Base-by-base conservation (phyloP, 1,139 yeast genomes). In the Pichia sp. region DNA sequence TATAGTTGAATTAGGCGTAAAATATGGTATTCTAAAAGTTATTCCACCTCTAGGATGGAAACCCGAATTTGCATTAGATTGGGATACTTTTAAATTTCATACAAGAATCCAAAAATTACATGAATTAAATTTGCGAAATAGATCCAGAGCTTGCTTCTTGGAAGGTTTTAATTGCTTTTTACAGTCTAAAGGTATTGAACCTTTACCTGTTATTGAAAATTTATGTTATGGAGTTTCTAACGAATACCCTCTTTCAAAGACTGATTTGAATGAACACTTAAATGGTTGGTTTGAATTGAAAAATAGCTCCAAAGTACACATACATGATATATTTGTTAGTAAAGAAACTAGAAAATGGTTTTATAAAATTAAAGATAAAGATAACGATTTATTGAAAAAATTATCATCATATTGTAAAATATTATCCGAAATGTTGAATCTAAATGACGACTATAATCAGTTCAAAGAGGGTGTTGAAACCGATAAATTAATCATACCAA, bases 11-110 rank as follows among this genome's bases (percentile, higher is more conserved):
- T 58, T 82, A 31, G 94, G 92, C 5, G 67, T 67, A 9, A 63
- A 70, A 43, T 83, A 71, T 61, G 94, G 94, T 0, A 73, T 85
- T 57, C 65, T 85, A 33, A 85, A 84, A 60, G 57, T 85, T 1
- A 71, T 76, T 1, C 89, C 94, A 2, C 92, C 92, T 0, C 50
- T 55, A 5, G 68, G 61, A 10, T 82, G 86, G 77, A 66, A 67
- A 47, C 83, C 85, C 1, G 68, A 72, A 0, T 73, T 83, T 53
- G 72, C 78, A 52, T 67, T 84, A 25, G 73, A 84, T 44, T 67
- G 70, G 39, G 61, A 67, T 7, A 60, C 58, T 27, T 83, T 85
- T 63, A 72, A 66, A 48, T 84, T 85, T 59, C 82, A 79, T 54
- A 83, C 88, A 5, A 66, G 92, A 49, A 63, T 81, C 29, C 92